phyloP scores from a whole-genome alignment of 106 monocot species.

The Apostasia ramifera region DNA sequence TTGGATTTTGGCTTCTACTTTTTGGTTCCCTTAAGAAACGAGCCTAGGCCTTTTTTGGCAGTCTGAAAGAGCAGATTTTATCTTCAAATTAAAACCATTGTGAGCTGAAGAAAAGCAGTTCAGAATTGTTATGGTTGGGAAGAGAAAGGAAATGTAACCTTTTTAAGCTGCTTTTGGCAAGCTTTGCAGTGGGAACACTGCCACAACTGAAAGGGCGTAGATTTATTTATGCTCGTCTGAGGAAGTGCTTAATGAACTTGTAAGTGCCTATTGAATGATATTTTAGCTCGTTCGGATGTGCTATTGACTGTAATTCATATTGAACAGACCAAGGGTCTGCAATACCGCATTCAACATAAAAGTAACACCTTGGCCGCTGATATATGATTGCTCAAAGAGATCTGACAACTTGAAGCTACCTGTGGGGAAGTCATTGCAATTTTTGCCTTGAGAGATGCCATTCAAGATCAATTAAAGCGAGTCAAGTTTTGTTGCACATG shows the following conservation, averaged over 20 bases:
- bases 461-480: constrained; percentile 72
- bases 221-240: constrained; percentile 75
- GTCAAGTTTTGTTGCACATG: constrained; percentile 26
- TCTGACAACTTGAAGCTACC: constrained; percentile 73
- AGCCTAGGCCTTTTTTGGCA: constrained; percentile 23
- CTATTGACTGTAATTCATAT: no score
- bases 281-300: no score
- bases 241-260: constrained; percentile 62
- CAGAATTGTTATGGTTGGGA: constrained; percentile 36
- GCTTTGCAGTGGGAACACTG: constrained; percentile 49
- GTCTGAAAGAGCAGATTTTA: constrained; percentile 52
- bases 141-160: constrained; percentile 71
- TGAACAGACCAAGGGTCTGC: constrained; percentile 57
- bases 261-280: no score
- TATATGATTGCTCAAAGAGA: constrained; percentile 76
- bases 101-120: constrained; percentile 41
- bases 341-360: constrained; percentile 80
- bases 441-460: constrained; percentile 47
- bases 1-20: not conserved
- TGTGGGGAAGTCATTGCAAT: constrained; percentile 61
- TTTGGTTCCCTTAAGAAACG: not conserved
- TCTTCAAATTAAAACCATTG: constrained; percentile 62
- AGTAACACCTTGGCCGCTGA: constrained; percentile 77
- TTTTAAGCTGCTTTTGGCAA: constrained; percentile 58
- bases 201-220: constrained; percentile 51